Conservation (phyloP, 2,329 filamentous ascomycete species). For the Exophiala sp. region DNA sequence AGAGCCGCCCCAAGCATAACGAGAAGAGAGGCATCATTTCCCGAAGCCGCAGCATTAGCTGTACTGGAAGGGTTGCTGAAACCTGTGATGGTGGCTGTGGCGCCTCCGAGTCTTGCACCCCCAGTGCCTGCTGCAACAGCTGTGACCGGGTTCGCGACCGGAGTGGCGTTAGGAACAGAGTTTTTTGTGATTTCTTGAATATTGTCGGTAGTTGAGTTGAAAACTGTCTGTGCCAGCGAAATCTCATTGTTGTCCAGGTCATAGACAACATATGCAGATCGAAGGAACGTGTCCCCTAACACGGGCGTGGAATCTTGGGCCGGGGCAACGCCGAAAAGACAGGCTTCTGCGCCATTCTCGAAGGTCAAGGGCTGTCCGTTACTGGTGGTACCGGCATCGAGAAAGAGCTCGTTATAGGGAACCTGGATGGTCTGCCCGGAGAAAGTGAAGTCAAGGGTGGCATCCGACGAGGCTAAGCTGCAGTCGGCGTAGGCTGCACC, state of each 20-base stretch:
- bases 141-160: conserved; percentile 27
- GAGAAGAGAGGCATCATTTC: conserved; percentile 2
- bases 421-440: conserved; percentile 51
- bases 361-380: conserved; percentile 36
- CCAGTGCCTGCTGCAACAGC: conserved; percentile 17
- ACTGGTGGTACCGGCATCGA: conserved; percentile 42
- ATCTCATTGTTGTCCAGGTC: conserved; percentile 56
- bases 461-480: conserved; percentile 43
- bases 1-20: conserved; percentile 6
- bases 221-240: conserved; percentile 55
- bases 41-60: not conserved
- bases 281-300: conserved; percentile 58
- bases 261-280: conserved; percentile 59
- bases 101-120: conserved; percentile 16
- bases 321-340: conserved; percentile 48
- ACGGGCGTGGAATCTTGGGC: conserved; percentile 44
- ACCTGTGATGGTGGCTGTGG: conserved; percentile 14
- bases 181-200: conserved; percentile 52
- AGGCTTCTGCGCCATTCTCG: conserved; percentile 35
- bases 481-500: conserved; percentile 54
- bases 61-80: conserved; percentile 3
- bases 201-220: conserved; percentile 48
- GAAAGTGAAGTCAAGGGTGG: conserved; percentile 54
- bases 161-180: conserved; percentile 48
- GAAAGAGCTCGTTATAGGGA: conserved; percentile 50